These are phyloP conservation scores for Chlamydomonas asymmetrica DNA, from an alignment of 139 green algal genomes.

Conservation along the genomic window DNA sequence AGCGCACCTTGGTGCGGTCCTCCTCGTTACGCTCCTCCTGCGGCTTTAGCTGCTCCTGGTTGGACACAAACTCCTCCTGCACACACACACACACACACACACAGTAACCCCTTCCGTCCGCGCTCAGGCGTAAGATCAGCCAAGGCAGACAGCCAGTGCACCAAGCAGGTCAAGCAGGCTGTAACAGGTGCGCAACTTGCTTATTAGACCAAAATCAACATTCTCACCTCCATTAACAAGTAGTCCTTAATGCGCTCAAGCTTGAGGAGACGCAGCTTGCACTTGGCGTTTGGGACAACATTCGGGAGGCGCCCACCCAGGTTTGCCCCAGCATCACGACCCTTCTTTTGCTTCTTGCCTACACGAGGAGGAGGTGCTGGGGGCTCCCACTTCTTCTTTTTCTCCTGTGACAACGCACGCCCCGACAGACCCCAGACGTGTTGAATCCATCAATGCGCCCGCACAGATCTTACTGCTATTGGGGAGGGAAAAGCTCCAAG, in stretches of 20 bases:
- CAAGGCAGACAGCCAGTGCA: no score
- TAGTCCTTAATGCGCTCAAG: slow-evolving; percentile 99
- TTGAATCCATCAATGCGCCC: no score
- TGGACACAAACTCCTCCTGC: slow-evolving; percentile 97
- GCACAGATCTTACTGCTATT: no score
- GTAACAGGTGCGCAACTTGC: no score
- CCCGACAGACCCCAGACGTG: no score
- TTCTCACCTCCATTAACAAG: slow-evolving; percentile 99
- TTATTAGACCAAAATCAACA: no score
- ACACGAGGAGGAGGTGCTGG: slow-evolving; percentile 91
- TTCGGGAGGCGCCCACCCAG: slow-evolving; percentile 82
- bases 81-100: no score
- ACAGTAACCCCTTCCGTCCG: no score
- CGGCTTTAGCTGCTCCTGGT: slow-evolving; percentile 90
- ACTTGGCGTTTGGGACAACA: slow-evolving; percentile 91
- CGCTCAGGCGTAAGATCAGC: no score
- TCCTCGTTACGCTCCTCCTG: slow-evolving; percentile 94
- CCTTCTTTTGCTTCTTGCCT: slow-evolving; percentile 89
- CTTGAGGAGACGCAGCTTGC: slow-evolving; percentile 96
- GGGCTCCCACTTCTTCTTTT: slow-evolving; percentile 98
- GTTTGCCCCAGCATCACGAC: slow-evolving; percentile 65
- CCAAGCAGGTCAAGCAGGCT: no score
- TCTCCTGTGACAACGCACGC: slow-evolving; percentile 49
- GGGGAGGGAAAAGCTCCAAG: no score
- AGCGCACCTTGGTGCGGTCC: slow-evolving; percentile 80